phyloP scores from a whole-genome alignment of 192 early-diverging fungal species.

The Backusella westeae region DNA sequence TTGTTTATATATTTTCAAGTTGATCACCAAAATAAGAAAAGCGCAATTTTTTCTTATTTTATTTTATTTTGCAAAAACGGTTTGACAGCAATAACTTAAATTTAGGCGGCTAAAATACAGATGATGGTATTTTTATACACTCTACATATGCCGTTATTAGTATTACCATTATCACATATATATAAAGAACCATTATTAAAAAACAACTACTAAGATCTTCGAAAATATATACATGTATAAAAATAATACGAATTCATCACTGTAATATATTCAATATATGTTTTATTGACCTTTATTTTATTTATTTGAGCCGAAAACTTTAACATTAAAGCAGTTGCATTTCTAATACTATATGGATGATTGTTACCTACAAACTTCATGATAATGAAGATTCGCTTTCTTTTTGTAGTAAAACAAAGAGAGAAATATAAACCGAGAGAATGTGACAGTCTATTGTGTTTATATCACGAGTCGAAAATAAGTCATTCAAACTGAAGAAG shows the following conservation, averaged over 20 bases:
- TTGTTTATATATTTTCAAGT: background rate
- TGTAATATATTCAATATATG: no score
- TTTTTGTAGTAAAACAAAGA: background rate
- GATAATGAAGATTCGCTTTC: background rate
- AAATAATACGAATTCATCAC: no score
- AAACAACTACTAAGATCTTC: background rate
- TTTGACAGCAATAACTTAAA: background rate
- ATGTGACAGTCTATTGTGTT: background rate
- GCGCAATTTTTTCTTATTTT: background rate
- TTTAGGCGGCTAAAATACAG: background rate
- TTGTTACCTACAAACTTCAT: background rate
- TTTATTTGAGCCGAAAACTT: background rate
- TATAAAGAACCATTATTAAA: background rate
- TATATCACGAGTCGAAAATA: background rate
- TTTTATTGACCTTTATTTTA: no score
- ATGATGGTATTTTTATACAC: background rate
- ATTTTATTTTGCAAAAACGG: background rate
- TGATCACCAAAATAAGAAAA: background rate
- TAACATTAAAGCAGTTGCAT: background rate
- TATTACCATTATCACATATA: background rate
- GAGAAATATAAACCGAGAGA: background rate
- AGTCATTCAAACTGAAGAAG: background rate
- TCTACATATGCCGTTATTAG: background rate
- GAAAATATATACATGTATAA: background rate
- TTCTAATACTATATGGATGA: background rate